Evolutionary conservation across 352 stramenopile species (phyloP).

Genomic region (Pythium phragmitis): DNA sequence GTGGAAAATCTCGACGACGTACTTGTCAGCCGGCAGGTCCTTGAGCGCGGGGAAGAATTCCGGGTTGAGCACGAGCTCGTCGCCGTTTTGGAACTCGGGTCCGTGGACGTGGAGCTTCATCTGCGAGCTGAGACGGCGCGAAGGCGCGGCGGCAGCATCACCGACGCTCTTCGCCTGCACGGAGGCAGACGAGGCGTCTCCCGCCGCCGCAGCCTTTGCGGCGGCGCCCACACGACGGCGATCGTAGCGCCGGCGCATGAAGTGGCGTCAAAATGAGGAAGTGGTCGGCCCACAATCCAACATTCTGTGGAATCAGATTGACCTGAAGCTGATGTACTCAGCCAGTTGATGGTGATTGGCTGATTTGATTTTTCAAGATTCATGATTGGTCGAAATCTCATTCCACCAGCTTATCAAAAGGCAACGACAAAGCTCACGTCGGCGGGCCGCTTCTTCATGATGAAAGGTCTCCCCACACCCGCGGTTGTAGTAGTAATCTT

Average conservation of each 20-base stretch:
- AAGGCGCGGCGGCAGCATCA: conserved; percentile 4
- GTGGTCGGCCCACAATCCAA: too few relatives aligned
- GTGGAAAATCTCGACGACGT: conserved; percentile 84
- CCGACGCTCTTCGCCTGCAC: not conserved
- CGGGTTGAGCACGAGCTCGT: conserved; percentile 80
- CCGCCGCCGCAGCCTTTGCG: conserved; percentile 11
- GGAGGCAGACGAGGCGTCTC: conserved; percentile 1
- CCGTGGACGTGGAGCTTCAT: conserved; percentile 82
- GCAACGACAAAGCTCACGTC: not conserved
- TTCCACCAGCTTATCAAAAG: not conserved
- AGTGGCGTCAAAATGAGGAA: not conserved
- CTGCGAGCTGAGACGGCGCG: conserved; percentile 21
- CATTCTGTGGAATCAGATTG: not conserved
- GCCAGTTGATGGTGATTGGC: not conserved
- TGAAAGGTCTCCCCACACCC: not conserved
- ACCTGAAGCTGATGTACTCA: conserved; percentile 11
- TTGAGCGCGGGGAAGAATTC: conserved; percentile 78
- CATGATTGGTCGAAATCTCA: not conserved
- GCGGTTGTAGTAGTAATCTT: not conserved
- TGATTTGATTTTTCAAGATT: not conserved
- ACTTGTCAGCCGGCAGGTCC: conserved; percentile 65
- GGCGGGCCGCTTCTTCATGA: not conserved
- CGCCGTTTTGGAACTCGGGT: conserved; percentile 79
- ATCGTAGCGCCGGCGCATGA: conserved; percentile 29
- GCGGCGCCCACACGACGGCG: conserved; percentile 19